Base-by-base conservation (phyloP, 352 stramenopile genomes). In the Phytophthora palmivora region DNA sequence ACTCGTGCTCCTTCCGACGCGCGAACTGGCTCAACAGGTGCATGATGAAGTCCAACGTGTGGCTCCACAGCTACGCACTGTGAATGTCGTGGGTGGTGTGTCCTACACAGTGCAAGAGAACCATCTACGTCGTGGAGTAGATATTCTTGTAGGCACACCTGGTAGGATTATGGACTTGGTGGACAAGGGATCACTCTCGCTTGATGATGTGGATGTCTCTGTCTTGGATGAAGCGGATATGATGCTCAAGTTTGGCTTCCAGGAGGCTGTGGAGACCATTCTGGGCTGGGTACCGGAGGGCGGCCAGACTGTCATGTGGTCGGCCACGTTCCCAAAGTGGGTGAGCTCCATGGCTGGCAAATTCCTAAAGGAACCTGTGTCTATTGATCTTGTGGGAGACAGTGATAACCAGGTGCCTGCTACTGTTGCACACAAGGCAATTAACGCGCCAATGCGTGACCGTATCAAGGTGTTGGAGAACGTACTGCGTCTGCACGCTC, bases 161-260 rank as follows among this genome's bases (percentile, higher is more conserved):
- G 97, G 97, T n/a, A 92, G 97, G 47, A 90, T 99, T 44, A 98
- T 98, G 73, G 96, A 99, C 78, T 80, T 98, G 65, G 81, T 99
- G 22, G 69, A 98, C 56, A 97, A 97, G 64, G 92, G 92, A 32
- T 92, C 87, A 36, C 77, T 99, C 2, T 80, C 92, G 58, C 82
- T 99, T 5, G 89, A 88, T n/a, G 53, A 83, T 7, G 81, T 98
- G 9, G 78, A 95, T 44, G 91, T 96, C 45, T 78, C 96, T 5
- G 92, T 99, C 26, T 82, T 99, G 22, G 96, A 99, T 56, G 96
- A 99, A 74, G 96, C 96, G 24, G 96, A 99, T 72, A 97, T 98
- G 89, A 99, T 99, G 96, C 86, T 99, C 45, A 98, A 98, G 80
- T 98, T 99, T 82, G 97, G 97, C 32, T 99, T 99, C 76, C 94